Conservation (phyloP, 2,329 filamentous ascomycete genomes). For the Microdochium trichocladiopsis region DNA sequence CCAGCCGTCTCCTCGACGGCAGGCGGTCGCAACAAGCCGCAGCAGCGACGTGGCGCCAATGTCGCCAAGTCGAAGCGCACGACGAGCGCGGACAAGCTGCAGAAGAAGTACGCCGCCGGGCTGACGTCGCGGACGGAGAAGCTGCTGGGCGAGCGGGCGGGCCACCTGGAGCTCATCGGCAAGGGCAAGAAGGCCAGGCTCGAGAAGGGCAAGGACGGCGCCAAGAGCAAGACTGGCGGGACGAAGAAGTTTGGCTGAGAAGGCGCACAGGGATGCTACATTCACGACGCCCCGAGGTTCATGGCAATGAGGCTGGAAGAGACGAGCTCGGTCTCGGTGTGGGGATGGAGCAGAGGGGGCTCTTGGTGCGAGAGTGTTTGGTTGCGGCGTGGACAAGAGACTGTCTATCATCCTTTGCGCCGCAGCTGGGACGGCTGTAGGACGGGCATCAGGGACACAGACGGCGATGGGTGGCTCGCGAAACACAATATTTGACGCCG, state of each 20-base stretch:
- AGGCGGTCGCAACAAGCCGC: slow-evolving; percentile 40
- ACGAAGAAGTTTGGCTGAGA: slow-evolving; percentile 48
- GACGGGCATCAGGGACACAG: no score
- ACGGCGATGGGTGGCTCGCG: no score
- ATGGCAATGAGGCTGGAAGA: neutral
- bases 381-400: no score
- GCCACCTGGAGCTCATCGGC: slow-evolving; percentile 53
- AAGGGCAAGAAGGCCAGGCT: slow-evolving; percentile 36
- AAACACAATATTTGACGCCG: no score
- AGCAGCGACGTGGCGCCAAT: slow-evolving; percentile 31
- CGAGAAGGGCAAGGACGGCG: slow-evolving; percentile 13
- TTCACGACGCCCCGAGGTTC: no score
- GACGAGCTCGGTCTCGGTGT: slow-evolving; percentile 5
- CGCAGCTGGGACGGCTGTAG: no score
- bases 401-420: no score
- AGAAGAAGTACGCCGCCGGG: slow-evolving; percentile 47
- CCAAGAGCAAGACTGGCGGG: slow-evolving; percentile 31
- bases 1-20: slow-evolving; percentile 29
- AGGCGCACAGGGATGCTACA: no score
- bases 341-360: no score
- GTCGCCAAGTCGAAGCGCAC: slow-evolving; percentile 15
- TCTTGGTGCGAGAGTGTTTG: no score
- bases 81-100: slow-evolving; percentile 40
- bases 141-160: slow-evolving; percentile 50
- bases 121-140: slow-evolving; percentile 48